phyloP scores from a whole-genome alignment of 2,329 filamentous ascomycete genomes.

The Aspergillus luchuensis region DNA sequence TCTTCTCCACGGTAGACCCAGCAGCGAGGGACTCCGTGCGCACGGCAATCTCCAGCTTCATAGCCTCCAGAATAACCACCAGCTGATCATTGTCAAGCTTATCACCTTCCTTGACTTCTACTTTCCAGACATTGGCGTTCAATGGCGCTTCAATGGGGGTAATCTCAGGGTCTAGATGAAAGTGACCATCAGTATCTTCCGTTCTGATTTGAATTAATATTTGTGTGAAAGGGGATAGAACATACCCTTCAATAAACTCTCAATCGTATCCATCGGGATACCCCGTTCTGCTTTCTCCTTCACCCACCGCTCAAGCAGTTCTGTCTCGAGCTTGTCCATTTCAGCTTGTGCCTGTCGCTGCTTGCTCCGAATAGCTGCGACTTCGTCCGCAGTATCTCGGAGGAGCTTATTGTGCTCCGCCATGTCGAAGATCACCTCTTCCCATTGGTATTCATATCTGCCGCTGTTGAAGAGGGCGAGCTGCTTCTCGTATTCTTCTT shows the following conservation, averaged over 20 bases:
- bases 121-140: conserved; percentile 59
- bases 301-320: conserved; percentile 40
- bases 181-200: neutral
- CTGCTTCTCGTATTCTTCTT: conserved; percentile 54
- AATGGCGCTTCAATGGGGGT: conserved; percentile 46
- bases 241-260: conserved; percentile 51
- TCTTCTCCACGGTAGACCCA: conserved; percentile 40
- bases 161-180: conserved; percentile 36
- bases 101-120: conserved; percentile 49
- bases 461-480: conserved; percentile 54
- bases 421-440: conserved; percentile 58
- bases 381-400: conserved; percentile 50
- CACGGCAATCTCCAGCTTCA: conserved; percentile 60
- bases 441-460: conserved; percentile 54
- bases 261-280: conserved; percentile 53
- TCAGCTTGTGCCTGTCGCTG: conserved; percentile 53
- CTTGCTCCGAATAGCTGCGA: conserved; percentile 46
- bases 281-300: conserved; percentile 51
- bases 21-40: conserved; percentile 32
- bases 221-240: conserved; percentile 10
- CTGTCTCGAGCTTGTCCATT: conserved; percentile 42
- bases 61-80: conserved; percentile 55
- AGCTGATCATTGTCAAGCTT: conserved; percentile 46
- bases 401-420: conserved; percentile 56
- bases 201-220: neutral